These are phyloP conservation scores for Phytophthora aleatoria DNA, from an alignment of 352 stramenopile species.

Conservation along the genomic window DNA sequence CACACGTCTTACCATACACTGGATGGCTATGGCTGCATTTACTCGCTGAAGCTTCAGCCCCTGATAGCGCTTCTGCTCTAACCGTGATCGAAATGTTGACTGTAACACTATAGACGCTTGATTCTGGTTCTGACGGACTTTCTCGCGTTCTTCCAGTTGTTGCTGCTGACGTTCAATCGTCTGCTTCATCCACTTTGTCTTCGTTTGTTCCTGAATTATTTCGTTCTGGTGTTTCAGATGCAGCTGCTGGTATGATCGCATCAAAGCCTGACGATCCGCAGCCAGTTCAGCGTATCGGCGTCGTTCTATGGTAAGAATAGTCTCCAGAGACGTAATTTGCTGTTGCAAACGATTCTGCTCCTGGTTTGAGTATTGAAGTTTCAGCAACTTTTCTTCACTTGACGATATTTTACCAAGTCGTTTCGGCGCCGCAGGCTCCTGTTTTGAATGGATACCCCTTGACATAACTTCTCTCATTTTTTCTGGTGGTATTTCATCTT, in stretches of 20 bases:
- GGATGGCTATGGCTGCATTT: slow-evolving; percentile 43
- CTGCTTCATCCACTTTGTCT: slow-evolving; percentile 43
- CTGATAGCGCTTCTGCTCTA: slow-evolving; percentile 73
- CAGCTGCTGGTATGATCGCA: slow-evolving; percentile 43
- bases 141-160: slow-evolving; percentile 43
- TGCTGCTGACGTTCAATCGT: slow-evolving; percentile 50
- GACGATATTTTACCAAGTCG: slow-evolving; percentile 10
- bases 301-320: slow-evolving; percentile 34
- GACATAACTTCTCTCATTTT: background rate
- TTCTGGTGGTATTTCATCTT: slow-evolving; percentile 8
- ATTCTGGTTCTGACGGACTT: slow-evolving; percentile 34
- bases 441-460: background rate
- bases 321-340: slow-evolving; percentile 29
- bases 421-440: slow-evolving; percentile 13
- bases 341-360: slow-evolving; percentile 29
- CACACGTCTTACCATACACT: slow-evolving; percentile 41
- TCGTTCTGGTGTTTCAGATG: slow-evolving; percentile 54
- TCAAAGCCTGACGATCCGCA: slow-evolving; percentile 34
- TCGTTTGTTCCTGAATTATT: slow-evolving; percentile 46
- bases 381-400: slow-evolving; percentile 23
- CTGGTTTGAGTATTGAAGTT: slow-evolving; percentile 32
- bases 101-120: slow-evolving; percentile 68
- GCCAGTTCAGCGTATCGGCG: slow-evolving; percentile 35
- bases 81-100: slow-evolving; percentile 50
- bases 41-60: slow-evolving; percentile 49